Evolutionary conservation across 2,329 filamentous ascomycete species (phyloP), one percentile per base, ranked within the genome.

Genomic region (Hansfordia pulvinata): DNA sequence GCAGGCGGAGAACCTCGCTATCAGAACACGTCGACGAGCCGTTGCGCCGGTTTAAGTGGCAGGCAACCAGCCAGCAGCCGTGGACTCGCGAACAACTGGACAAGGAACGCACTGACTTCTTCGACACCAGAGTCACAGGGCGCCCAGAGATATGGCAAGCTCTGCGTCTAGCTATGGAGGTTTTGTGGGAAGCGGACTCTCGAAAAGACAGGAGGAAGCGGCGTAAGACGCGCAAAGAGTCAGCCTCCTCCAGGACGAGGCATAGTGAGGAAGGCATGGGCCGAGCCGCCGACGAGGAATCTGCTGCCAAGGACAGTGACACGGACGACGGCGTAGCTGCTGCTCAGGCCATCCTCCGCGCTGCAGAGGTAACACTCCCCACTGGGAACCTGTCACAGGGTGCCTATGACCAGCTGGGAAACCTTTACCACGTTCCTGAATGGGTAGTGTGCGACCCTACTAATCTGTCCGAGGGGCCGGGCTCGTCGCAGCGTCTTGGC

Each of bases 71-170:
- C n/a, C 61, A 64, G 28, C 69, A 69, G 12, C 52, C 56, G 10
- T 92, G 81, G 81, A 85, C 80, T 1, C 70, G 67, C n/a, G 45
- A 54, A 10, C 59, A 76, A 28, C 59, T 93, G 3, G 69, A 73
- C 31, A 63, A 62, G 17, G 82, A 93, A 53, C 69, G 88, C 25
- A 57, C 56, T 25, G 84, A 84, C 34, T 94, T 92, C 60, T 96
- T 93, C 52, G 85, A 94, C 34, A 94, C 86, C 2, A 63, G 84
- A 24, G 82, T 92, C 10, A 80, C 78, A 0, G 84, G 84, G 3
- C 65, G 72, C 4, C 43, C 64, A 4, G 82, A 93, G 50, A 67
- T 90, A 15, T 96, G 88, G 88, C 71, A 71, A 39, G 76, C 81
- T 1, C 51, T 94, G 10, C 65, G 66, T 23, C 58, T 72, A 2